A percentile compares a stretch with the other conserved stretches of the same genome.
These are phyloP conservation scores for Corylus heterophylla DNA, from an alignment of 306 rosid species.

Conservation along the genomic window DNA sequence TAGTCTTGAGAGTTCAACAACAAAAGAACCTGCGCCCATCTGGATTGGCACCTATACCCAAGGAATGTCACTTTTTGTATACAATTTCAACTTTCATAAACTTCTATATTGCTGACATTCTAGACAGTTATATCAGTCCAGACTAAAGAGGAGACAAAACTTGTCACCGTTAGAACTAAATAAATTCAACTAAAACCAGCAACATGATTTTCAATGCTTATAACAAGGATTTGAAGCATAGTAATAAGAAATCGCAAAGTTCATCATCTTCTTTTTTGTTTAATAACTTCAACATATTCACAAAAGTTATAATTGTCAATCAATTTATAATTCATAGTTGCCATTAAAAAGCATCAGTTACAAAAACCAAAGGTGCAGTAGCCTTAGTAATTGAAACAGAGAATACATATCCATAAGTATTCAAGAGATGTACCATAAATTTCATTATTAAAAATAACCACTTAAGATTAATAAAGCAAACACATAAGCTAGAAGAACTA, in stretches of 20 bases:
- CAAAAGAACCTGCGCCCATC: background rate
- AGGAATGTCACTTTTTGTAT: background rate
- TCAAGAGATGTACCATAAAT: background rate
- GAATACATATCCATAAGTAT: background rate
- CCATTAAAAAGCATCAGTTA: background rate
- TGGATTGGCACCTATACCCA: background rate
- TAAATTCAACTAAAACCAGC: background rate
- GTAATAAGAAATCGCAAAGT: too few species aligned
- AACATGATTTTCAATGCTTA: background rate
- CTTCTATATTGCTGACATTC: background rate
- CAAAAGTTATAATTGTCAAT: background rate
- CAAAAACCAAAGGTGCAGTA: background rate
- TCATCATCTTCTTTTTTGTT: background rate
- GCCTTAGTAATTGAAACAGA: background rate
- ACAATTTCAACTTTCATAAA: background rate
- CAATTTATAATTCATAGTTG: background rate
- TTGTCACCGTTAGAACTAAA: background rate
- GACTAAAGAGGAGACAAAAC: background rate
- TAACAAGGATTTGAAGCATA: too few species aligned
- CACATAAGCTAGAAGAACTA: slow-evolving; percentile 43
- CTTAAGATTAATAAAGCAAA: slow-evolving; percentile 26
- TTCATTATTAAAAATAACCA: slow-evolving; percentile 7
- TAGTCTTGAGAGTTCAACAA: background rate
- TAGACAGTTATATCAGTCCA: background rate
- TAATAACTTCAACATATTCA: background rate